phyloP scores from a whole-genome alignment of 176 grass and related monocot genomes.

The Avena atlantica region DNA sequence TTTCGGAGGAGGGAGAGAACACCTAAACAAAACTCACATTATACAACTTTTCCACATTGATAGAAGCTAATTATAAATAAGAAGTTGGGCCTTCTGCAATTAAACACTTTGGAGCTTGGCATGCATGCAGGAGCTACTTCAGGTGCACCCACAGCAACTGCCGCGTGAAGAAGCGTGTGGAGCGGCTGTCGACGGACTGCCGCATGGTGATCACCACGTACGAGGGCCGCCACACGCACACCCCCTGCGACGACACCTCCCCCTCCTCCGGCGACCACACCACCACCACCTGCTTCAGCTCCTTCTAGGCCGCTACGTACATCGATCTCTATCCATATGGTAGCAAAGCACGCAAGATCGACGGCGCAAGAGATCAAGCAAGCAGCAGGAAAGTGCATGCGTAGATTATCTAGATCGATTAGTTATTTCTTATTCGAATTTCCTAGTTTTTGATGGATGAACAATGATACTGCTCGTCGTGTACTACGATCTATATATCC shows the following conservation, averaged over 20 bases:
- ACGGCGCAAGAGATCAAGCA: not conserved
- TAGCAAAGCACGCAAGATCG: not conserved
- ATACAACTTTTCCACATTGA: no score
- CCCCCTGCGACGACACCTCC: conserved; percentile 69
- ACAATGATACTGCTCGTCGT: no score
- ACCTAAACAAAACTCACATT: no score
- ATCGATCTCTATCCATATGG: not conserved
- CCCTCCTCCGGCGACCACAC: conserved; percentile 67
- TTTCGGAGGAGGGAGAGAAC: no score
- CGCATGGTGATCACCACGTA: conserved; percentile 99
- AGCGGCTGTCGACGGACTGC: conserved; percentile 89
- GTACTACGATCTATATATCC: not conserved
- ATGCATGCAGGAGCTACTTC: conserved; percentile 79
- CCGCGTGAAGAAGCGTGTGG: conserved; percentile 96
- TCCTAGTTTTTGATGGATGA: not conserved
- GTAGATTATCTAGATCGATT: not conserved
- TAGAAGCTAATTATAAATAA: no score
- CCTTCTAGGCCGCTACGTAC: conserved; percentile 51
- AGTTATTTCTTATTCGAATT: no score
- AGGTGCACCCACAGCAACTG: conserved; percentile 95
- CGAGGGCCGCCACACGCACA: conserved; percentile 92
- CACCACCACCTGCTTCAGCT: conserved; percentile 70
- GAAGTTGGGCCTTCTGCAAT: not conserved
- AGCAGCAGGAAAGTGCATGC: not conserved
- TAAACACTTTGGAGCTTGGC: not conserved